Conservation (phyloP, 192 early-diverging fungal species). For the Backusella circina region DNA sequence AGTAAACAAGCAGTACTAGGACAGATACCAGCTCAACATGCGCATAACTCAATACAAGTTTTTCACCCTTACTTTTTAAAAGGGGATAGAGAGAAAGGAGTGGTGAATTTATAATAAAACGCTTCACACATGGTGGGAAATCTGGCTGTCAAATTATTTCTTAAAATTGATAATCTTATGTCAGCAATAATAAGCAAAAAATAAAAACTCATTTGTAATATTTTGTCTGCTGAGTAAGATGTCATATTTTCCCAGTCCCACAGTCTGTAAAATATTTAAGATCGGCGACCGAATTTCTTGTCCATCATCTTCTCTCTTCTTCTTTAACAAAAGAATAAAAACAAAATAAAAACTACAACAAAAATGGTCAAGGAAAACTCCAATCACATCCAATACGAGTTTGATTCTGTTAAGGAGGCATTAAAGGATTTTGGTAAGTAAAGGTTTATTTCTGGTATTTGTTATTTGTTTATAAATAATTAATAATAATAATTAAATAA, state of each 20-base stretch:
- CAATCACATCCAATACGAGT: background rate
- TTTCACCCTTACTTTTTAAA: background rate
- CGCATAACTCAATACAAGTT: background rate
- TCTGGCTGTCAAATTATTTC: background rate
- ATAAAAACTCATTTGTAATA: background rate
- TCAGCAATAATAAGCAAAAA: slow-evolving; percentile 1
- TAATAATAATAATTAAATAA: background rate
- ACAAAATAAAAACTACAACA: background rate
- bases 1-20: no score
- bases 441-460: background rate
- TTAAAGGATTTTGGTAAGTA: slow-evolving; percentile 61
- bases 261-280: background rate
- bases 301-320: background rate
- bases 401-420: slow-evolving; percentile 50
- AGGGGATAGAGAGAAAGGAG: background rate
- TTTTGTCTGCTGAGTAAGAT: background rate
- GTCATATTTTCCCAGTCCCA: slow-evolving; percentile 1
- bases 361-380: background rate
- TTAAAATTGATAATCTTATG: background rate
- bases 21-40: no score
- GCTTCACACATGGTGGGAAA: background rate
- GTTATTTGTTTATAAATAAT: background rate
- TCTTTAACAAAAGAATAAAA: background rate
- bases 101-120: background rate
- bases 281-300: background rate